phyloP scores from a whole-genome alignment of 805 yeast genomes.

The Candida manassasensis region DNA sequence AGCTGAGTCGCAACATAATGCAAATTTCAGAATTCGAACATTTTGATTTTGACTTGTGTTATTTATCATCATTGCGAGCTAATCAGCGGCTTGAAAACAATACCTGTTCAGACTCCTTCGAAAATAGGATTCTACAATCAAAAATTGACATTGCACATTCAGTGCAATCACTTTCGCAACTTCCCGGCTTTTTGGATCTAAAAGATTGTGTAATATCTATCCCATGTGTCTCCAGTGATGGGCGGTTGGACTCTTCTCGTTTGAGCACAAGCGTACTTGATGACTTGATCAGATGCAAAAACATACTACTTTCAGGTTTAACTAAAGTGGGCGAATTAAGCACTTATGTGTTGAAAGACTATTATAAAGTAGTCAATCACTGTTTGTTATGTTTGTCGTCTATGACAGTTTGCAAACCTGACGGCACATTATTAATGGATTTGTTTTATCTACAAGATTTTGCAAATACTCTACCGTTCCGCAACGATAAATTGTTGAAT shows the following conservation, averaged over 20 bases:
- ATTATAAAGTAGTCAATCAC: constrained; percentile 11
- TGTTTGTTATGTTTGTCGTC: constrained; percentile 19
- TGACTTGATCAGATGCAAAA: constrained; percentile 14
- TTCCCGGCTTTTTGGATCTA: constrained; percentile 1
- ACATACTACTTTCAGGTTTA: constrained; percentile 9
- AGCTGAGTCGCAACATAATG: neutral
- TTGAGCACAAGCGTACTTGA: constrained; percentile 11
- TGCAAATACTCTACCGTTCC: constrained; percentile 16
- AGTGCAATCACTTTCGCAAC: neutral
- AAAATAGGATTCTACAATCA: neutral
- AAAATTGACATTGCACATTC: neutral
- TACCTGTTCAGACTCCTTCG: neutral
- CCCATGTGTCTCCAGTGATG: constrained; percentile 9
- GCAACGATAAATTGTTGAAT: constrained; percentile 16
- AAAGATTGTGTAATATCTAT: constrained; percentile 2
- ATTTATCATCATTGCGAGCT: neutral
- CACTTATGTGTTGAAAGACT: constrained; percentile 14
- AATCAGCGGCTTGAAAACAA: neutral
- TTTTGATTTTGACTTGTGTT: neutral
- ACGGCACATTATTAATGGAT: constrained; percentile 12
- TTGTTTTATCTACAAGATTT: constrained; percentile 19
- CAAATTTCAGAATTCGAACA: neutral
- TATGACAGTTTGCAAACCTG: constrained; percentile 14
- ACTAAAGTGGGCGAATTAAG: constrained; percentile 8
- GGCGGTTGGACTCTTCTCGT: neutral